Conservation (phyloP, 2,329 filamentous ascomycete species). For the Cercospora sp. region DNA sequence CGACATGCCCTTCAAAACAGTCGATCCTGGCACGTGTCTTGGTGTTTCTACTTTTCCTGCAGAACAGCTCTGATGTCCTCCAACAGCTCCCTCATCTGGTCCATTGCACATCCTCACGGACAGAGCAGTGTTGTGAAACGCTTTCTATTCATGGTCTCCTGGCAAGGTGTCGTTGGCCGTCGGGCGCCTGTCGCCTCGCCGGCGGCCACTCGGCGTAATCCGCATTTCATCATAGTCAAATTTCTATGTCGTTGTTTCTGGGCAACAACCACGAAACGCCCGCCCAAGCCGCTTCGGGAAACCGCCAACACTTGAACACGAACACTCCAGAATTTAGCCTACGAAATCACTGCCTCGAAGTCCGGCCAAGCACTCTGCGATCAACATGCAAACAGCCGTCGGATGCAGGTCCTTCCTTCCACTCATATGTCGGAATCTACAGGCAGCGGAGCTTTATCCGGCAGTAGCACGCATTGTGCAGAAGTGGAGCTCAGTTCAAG, state of each 20-base stretch:
- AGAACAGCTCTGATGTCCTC: not conserved
- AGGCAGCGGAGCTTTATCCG: not conserved
- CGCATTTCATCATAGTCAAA: not conserved
- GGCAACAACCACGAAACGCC: not conserved
- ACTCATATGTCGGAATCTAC: not conserved
- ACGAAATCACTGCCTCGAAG: not conserved
- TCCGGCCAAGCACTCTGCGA: not conserved
- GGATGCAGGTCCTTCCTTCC: not conserved
- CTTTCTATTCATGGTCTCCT: not conserved
- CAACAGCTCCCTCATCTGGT: not conserved
- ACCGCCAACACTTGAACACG: not conserved
- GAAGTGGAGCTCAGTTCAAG: not conserved
- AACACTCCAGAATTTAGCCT: not conserved
- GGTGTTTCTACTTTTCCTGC: not conserved
- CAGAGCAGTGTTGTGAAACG: not conserved
- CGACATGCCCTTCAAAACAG: not conserved
- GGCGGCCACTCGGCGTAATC: not conserved
- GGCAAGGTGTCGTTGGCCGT: not conserved
- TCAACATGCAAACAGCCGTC: not conserved
- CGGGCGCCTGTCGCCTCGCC: not conserved
- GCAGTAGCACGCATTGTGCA: not conserved
- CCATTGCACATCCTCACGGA: not conserved
- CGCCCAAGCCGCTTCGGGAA: not conserved
- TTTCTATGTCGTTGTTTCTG: not conserved
- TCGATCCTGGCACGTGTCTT: not conserved